Conservation (phyloP, 192 early-diverging fungal genomes). For the Podila epicladia region DNA sequence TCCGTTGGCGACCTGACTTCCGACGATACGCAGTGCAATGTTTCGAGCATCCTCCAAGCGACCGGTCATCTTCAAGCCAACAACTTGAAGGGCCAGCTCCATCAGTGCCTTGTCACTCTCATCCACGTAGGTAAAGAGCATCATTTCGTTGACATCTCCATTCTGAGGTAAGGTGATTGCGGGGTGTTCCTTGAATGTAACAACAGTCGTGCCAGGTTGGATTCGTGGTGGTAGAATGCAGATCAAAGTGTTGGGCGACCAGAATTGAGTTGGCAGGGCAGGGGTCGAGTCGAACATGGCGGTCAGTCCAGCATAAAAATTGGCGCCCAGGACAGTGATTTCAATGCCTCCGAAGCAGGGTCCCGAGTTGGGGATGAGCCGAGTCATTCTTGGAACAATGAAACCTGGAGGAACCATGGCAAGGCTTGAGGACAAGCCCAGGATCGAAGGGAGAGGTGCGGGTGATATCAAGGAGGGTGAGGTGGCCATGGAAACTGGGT, state of each 20-base stretch:
- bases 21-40: conserved; percentile 77
- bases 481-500: conserved; percentile 16
- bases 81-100: conserved; percentile 89
- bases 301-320: conserved; percentile 78
- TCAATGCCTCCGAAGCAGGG: conserved; percentile 89
- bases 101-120: conserved; percentile 91
- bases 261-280: conserved; percentile 79
- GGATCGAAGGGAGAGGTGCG: conserved; percentile 41
- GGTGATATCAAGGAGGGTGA: conserved; percentile 12
- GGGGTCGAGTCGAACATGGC: conserved; percentile 80
- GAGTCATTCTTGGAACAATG: conserved; percentile 64
- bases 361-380: conserved; percentile 85
- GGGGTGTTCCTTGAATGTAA: conserved; percentile 64
- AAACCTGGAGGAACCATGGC: conserved; percentile 43
- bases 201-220: conserved; percentile 76
- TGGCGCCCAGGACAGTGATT: conserved; percentile 83
- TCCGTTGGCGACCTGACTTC: conserved; percentile 45
- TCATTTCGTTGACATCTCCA: conserved; percentile 22
- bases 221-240: conserved; percentile 85
- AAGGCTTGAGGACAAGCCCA: conserved; percentile 25
- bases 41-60: conserved; percentile 79
- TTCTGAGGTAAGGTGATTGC: conserved; percentile 37
- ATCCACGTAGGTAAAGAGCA: conserved; percentile 58
- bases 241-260: conserved; percentile 82
- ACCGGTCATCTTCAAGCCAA: conserved; percentile 87